Percentiles rank a stretch among this genome's conserved stretches.
These are phyloP conservation scores for Apiotrichum brassicae DNA, from an alignment of 1,284 basidiomycete genomes.

Conservation along the genomic window DNA sequence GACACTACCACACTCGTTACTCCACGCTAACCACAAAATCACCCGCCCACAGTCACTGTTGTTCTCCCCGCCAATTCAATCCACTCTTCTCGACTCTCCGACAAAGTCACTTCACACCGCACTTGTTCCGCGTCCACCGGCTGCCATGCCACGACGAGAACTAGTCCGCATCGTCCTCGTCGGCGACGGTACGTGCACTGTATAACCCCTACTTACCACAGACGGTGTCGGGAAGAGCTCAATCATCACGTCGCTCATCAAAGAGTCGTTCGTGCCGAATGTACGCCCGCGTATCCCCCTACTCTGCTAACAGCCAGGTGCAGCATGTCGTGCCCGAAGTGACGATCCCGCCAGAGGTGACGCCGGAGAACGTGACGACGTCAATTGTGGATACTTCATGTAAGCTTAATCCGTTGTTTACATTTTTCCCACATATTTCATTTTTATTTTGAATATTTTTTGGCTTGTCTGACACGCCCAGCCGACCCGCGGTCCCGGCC, in stretches of 20 bases:
- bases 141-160: constrained; percentile 42
- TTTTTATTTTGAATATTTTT: no score
- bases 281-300: constrained; percentile 51
- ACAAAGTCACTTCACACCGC: neutral
- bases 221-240: constrained; percentile 93
- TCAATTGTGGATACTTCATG: constrained; percentile 93
- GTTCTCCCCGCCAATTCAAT: no score
- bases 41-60: no score
- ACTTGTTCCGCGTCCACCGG: no score
- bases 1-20: no score
- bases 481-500: constrained; percentile 52
- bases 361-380: constrained; percentile 90
- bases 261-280: constrained; percentile 83
- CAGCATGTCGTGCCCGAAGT: constrained; percentile 90
- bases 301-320: constrained; percentile 52
- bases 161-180: constrained; percentile 74
- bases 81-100: neutral
- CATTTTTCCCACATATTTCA: no score
- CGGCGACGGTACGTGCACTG: constrained; percentile 63
- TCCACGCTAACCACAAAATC: no score
- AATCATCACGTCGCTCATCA: constrained; percentile 90
- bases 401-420: no score
- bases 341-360: constrained; percentile 90
- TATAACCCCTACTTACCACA: constrained; percentile 37
- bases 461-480: constrained; percentile 6